These are phyloP conservation scores for Penicillium sp. DNA, from an alignment of 2,329 filamentous ascomycete species.

Conservation along the genomic window DNA sequence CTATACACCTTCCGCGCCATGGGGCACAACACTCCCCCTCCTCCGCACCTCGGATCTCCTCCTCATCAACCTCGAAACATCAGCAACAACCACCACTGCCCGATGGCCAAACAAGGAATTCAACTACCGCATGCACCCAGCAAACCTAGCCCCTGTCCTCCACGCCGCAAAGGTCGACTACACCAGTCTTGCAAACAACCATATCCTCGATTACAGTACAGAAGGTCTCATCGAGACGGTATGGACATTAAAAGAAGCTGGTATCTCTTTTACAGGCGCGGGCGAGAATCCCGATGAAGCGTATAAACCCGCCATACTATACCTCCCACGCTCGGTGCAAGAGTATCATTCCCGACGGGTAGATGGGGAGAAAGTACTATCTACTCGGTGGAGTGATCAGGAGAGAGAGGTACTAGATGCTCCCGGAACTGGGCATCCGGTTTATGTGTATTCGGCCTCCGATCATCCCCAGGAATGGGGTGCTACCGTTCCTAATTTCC, in stretches of 20 bases:
- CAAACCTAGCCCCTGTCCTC: constrained; percentile 33
- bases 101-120: constrained; percentile 42
- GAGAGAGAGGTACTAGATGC: background rate
- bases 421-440: constrained; percentile 1
- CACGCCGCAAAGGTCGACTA: constrained; percentile 34
- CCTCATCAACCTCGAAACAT: constrained; percentile 44
- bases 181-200: constrained; percentile 42
- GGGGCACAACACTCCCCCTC: constrained; percentile 36
- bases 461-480: constrained; percentile 40
- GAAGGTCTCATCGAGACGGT: constrained; percentile 38
- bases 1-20: constrained; percentile 32
- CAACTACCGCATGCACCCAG: constrained; percentile 44
- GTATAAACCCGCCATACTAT: constrained; percentile 28
- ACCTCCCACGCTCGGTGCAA: constrained; percentile 13
- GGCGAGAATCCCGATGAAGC: constrained; percentile 33
- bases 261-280: constrained; percentile 33
- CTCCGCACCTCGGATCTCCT: constrained; percentile 34
- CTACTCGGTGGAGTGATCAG: background rate
- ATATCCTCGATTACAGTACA: constrained; percentile 39
- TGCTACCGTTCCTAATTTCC: constrained; percentile 31
- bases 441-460: constrained; percentile 39
- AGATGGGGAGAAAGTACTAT: background rate
- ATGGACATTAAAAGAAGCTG: constrained; percentile 24
- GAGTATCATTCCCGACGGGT: background rate
- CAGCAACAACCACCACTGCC: constrained; percentile 31